phyloP scores from a whole-genome alignment of 2,329 filamentous ascomycete genomes.

The Nigrograna mackinnonii region DNA sequence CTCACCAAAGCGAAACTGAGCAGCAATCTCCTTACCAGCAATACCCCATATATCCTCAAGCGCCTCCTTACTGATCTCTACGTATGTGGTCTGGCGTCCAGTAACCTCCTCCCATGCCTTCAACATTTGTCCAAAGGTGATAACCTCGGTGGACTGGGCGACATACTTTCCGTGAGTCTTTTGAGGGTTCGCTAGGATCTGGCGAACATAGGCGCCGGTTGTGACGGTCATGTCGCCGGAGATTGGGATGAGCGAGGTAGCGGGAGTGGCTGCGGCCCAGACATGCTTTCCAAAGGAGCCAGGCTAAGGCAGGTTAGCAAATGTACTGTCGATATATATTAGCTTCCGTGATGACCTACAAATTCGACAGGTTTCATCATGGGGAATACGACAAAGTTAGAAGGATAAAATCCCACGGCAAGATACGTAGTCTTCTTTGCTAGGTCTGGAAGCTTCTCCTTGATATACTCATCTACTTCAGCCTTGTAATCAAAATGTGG shows the following conservation, averaged over 20 bases:
- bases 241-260: slow-evolving; percentile 11
- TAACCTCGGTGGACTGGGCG: slow-evolving; percentile 9
- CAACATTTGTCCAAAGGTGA: slow-evolving; percentile 14
- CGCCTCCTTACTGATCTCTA: slow-evolving; percentile 11
- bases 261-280: slow-evolving; percentile 11
- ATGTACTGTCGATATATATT: too few species aligned
- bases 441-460: slow-evolving; percentile 21
- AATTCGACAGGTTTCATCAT: slow-evolving; percentile 15
- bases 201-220: slow-evolving; percentile 19
- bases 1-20: slow-evolving; percentile 19
- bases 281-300: slow-evolving; percentile 16
- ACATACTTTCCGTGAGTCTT: slow-evolving; percentile 16
- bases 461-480: slow-evolving; percentile 44
- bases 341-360: too few species aligned
- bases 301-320: too few species aligned
- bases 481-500: slow-evolving; percentile 47
- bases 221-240: slow-evolving; percentile 18
- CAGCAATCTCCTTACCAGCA: slow-evolving; percentile 13
- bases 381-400: slow-evolving; percentile 16
- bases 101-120: slow-evolving; percentile 17
- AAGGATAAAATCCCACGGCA: slow-evolving; percentile 18
- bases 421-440: slow-evolving; percentile 21
- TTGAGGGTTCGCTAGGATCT: slow-evolving; percentile 15
- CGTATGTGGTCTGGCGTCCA: slow-evolving; percentile 14
- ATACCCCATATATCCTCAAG: slow-evolving; percentile 15